Evolutionary conservation across 352 stramenopile genomes (phyloP), one percentile per base, ranked within the genome.

Genomic region (Thraustochytrium sp.): DNA sequence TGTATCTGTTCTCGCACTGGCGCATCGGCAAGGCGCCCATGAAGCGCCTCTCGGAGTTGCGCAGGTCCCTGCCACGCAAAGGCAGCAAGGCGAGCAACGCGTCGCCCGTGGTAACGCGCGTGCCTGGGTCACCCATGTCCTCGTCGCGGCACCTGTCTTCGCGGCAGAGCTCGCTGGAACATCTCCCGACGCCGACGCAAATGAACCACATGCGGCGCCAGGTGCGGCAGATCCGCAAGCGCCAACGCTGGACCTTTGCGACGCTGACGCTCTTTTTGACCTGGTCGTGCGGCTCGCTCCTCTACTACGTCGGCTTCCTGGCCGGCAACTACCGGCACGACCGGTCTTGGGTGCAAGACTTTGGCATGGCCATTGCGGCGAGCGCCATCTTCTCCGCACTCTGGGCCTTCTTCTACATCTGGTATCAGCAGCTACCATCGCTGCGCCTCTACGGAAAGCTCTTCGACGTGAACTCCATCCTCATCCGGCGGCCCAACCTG

Each of bases 361-460:
- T 80, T 53, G 68, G 68, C 37, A 64, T 80, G 42, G 23, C 44
- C 1, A 16, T 80, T 5, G 63, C 68, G n/a, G 68, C 46, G 3
- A 64, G 8, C 46, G 76, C 68, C 0, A 80, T 80, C 42, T 80
- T 80, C 53, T 16, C 13, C 1, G 68, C 44, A 16, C 53, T 80
- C 8, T 80, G 68, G 68, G 31, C 40, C 31, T 80, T 80, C 68
- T 80, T 80, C 38, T 72, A 51, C 34, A 51, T 80, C 37, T 80
- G 68, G 68, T 80, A 72, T 31, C 31, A 63, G 34, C 68, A 80
- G 31, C 68, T 80, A 11, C 68, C 68, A 9, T 80, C 68, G 18
- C n/a, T 80, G 42, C 68, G 68, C 5, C 53, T 80, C n/a, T 80
- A 80, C 51, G 53, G 34, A 18, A 80, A 80, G 68, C 68, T 80